Evolutionary conservation across 1,284 basidiomycete genomes (phyloP), one percentile per base, ranked within the genome.

Genomic region (Coniferiporia weirii): DNA sequence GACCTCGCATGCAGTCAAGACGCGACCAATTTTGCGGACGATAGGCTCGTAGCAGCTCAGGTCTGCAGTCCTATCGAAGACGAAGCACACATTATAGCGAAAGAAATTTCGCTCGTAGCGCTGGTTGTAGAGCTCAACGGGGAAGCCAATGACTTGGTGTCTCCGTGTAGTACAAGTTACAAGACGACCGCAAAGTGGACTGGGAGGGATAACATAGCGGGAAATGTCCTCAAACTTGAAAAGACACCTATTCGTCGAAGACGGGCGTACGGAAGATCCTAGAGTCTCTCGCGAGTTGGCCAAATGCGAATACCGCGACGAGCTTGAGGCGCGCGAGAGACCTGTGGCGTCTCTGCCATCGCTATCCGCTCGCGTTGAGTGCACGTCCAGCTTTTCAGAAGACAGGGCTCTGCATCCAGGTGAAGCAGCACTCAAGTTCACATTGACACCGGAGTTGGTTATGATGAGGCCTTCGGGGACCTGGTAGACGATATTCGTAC

Each of bases 61-160:
- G 68, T 96, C 95, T 1, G 94, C 92, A 22, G 81, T 80, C 43
- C 87, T 83, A 52, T 96, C 92, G 70, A 99, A 99, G 4, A 98
- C 96, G 71, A 98, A 97, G 71, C 93, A 97, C 38, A 98, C 75
- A 69, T 98, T 99, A 76, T 95, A 99, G 67, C 91, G 83, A 72
- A 98, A 97, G 73, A 91, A 91, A 69, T 94, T 89, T 43, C 93
- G 80, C 63, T 85, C 79, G 68, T 97, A 97, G 62, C 83, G 68
- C 69, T 69, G 79, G 70, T 66, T 75, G 55, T 71, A 70, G 52
- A 97, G 77, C 62, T 89, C 82, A 52, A 91, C 86, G 3, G 95
- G 95, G 67, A 95, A 92, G 0, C 95, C 94, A 59, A 96, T 87
- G 61, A 98, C 84, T 56, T 91, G 85, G 70, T 92, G 87, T 56